These are phyloP conservation scores for Lagerstroemia speciosa DNA, from an alignment of 345 rosid species.

Conservation along the genomic window DNA sequence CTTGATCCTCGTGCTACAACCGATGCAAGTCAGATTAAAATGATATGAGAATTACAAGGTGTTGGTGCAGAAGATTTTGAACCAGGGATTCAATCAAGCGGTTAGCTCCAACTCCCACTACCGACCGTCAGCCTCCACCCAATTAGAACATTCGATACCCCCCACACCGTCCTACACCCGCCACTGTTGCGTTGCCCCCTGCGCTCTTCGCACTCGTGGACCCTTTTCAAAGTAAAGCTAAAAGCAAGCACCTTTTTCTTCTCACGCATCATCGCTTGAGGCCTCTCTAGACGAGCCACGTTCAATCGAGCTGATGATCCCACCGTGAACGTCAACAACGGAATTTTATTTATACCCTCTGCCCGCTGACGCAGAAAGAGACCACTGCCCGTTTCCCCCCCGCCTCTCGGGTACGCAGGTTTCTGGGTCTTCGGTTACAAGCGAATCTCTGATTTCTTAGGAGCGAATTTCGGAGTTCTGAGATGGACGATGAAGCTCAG, in stretches of 20 bases:
- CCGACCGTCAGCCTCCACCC: background rate
- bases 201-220: background rate
- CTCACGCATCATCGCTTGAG: background rate
- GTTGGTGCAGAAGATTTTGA: too few relatives aligned
- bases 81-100: background rate
- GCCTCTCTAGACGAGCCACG: background rate
- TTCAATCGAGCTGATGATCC: background rate
- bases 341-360: background rate
- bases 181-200: background rate
- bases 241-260: too few relatives aligned
- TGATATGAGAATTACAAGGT: too few relatives aligned
- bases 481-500: constrained; percentile 2
- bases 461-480: background rate
- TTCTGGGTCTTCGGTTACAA: background rate
- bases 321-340: constrained; percentile 6
- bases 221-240: background rate
- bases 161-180: too few relatives aligned
- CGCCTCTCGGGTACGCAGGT: background rate
- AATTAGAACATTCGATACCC: background rate
- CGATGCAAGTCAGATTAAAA: too few relatives aligned
- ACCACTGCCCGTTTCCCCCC: background rate
- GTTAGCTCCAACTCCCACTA: background rate
- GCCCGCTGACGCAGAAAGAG: background rate
- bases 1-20: too few relatives aligned
- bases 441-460: background rate